phyloP scores from a whole-genome alignment of 2,329 filamentous ascomycete genomes.

The Aquanectria penicillioides region DNA sequence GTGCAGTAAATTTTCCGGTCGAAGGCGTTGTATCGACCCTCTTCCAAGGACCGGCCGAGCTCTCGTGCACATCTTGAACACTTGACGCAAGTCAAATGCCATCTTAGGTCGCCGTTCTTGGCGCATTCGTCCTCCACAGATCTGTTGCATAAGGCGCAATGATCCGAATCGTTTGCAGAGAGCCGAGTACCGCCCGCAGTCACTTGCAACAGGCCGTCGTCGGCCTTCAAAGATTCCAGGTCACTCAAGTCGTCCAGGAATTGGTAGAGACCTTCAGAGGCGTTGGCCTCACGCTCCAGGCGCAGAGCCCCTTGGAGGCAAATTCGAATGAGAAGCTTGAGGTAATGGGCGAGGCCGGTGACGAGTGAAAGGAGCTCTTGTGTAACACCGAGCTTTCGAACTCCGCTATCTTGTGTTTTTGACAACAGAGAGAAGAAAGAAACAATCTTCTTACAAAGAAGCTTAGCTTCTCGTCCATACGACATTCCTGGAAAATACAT shows the following conservation, averaged over 20 bases:
- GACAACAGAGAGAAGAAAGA: conserved; percentile 96
- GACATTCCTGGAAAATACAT: conserved; percentile 71
- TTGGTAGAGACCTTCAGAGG: conserved; percentile 77
- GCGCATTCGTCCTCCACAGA: conserved; percentile 96
- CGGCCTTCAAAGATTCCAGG: conserved; percentile 79
- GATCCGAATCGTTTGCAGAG: conserved; percentile 82
- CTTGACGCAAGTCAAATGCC: conserved; percentile 84
- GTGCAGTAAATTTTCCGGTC: conserved; percentile 78
- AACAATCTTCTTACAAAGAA: conserved; percentile 99
- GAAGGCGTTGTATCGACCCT: conserved; percentile 75
- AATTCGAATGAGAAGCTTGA: conserved; percentile 96
- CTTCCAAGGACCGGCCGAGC: conserved; percentile 72
- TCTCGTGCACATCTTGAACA: conserved; percentile 75
- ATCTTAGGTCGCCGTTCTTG: conserved; percentile 77
- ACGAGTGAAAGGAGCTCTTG: conserved; percentile 98
- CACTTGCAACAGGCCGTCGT: conserved; percentile 75
- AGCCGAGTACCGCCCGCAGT: conserved; percentile 73
- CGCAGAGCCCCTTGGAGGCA: conserved; percentile 93
- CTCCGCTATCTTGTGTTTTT: conserved; percentile 92
- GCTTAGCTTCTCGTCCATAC: conserved; percentile 94
- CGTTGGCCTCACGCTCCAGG: conserved; percentile 84
- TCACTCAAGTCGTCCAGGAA: conserved; percentile 88
- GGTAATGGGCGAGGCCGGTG: conserved; percentile 94
- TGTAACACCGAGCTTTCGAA: conserved; percentile 91
- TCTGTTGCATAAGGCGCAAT: conserved; percentile 82